Conservation (phyloP, 176 grass and related monocot species). For the Cenchrus fungigraminus region DNA sequence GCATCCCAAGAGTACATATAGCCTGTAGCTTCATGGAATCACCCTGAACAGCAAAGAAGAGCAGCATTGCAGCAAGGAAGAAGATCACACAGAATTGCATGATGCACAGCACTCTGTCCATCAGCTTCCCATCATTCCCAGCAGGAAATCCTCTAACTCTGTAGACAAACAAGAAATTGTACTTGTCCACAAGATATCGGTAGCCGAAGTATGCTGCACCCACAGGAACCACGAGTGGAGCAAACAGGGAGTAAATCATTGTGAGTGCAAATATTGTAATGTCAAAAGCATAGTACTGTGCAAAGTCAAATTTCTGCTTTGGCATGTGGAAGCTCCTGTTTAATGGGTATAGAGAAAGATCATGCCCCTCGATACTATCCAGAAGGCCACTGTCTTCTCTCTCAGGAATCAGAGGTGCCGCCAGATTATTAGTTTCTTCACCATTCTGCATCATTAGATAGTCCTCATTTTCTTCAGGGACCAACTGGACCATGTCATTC, state of each 20-base stretch:
- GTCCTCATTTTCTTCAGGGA: conserved; percentile 92
- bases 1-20: conserved; percentile 81
- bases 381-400: conserved; percentile 58
- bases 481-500: conserved; percentile 98
- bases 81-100: conserved; percentile 99
- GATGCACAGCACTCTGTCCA: conserved; percentile 93
- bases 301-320: conserved; percentile 96
- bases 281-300: conserved; percentile 97
- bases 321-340: conserved; percentile 93
- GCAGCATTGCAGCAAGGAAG: conserved; percentile 88
- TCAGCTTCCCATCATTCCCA: conserved; percentile 93
- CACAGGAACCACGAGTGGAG: conserved; percentile 85
- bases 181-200: conserved; percentile 99
- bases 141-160: conserved; percentile 94
- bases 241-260: conserved; percentile 95
- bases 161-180: conserved; percentile 98
- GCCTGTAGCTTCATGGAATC: conserved; percentile 91
- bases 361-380: conserved; percentile 69
- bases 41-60: conserved; percentile 90
- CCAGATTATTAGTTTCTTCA: conserved; percentile 69
- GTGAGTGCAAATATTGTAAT: conserved; percentile 98
- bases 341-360: conserved; percentile 87
- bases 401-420: conserved; percentile 74
- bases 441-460: conserved; percentile 57
- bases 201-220: conserved; percentile 97